phyloP scores from a whole-genome alignment of 169 alveolate species.

The Besnoitia besnoiti region DNA sequence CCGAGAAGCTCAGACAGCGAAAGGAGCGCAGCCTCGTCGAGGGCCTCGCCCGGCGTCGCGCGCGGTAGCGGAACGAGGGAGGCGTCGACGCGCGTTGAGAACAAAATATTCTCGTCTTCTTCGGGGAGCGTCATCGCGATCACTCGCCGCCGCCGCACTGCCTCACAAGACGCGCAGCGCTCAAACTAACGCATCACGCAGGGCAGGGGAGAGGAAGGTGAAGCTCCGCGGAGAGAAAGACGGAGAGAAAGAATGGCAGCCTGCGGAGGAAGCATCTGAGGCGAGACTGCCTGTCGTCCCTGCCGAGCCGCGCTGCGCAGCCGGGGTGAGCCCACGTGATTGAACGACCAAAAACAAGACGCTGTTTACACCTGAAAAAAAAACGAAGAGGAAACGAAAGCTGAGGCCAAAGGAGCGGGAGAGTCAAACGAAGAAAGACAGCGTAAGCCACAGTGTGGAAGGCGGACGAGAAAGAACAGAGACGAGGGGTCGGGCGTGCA shows the following conservation, averaged over 20 bases:
- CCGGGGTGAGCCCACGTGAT: too few species aligned
- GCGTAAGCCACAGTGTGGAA: neutral
- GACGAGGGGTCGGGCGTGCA: neutral
- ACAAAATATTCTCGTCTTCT: slow-evolving; percentile 18
- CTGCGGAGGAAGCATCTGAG: too few species aligned
- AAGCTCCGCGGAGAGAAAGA: too few species aligned
- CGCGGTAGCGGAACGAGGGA: neutral
- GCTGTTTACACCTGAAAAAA: too few species aligned
- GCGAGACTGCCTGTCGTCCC: too few species aligned
- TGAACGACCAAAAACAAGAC: too few species aligned
- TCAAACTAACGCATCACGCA: neutral
- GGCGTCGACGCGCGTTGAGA: neutral
- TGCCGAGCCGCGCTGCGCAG: too few species aligned
- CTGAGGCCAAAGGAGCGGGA: too few species aligned
- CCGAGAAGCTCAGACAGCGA: neutral
- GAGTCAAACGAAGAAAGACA: too few species aligned
- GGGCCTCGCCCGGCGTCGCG: neutral
- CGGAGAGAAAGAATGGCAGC: too few species aligned
- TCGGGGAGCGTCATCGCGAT: slow-evolving; percentile 17
- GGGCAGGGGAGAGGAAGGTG: neutral
- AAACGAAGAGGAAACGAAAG: too few species aligned
- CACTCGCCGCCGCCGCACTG: neutral
- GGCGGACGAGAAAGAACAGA: neutral
- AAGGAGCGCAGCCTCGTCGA: neutral
- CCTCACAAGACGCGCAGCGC: neutral